Evolutionary conservation across 495 filamentous ascomycete genomes (phyloP).

Genomic region (Trichoderma orchidacearum): DNA sequence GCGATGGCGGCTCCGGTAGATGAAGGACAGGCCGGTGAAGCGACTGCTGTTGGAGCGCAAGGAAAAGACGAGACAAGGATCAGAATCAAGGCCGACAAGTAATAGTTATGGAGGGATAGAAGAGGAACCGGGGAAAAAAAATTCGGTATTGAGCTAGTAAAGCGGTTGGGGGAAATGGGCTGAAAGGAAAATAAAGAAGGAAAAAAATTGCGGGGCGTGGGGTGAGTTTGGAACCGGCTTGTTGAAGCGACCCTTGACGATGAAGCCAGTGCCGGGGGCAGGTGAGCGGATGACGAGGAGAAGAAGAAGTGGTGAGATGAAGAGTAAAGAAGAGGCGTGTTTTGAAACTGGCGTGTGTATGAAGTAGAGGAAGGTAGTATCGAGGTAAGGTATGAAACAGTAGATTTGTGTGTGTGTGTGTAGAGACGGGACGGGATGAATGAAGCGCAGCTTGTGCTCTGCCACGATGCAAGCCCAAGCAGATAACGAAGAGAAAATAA

Average conservation of each 20-base stretch:
- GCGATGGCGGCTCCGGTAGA: not conserved
- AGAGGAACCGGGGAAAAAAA: conserved; percentile 3
- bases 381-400: no score
- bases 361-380: no score
- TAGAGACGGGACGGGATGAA: no score
- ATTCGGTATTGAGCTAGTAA: not conserved
- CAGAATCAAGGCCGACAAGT: not conserved
- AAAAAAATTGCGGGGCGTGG: not conserved
- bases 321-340: no score
- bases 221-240: not conserved
- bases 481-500: no score
- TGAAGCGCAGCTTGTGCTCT: no score
- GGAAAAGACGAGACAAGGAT: not conserved
- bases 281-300: no score
- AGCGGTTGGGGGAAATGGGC: not conserved
- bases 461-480: no score
- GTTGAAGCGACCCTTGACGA: not conserved
- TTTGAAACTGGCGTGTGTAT: no score
- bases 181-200: not conserved
- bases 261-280: not conserved
- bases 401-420: no score
- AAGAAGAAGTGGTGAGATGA: no score
- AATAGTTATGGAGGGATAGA: conserved; percentile 5
- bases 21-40: not conserved
- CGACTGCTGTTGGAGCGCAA: not conserved